Evolutionary conservation across 192 early-diverging fungal genomes (phyloP).

Genomic region (Coemansia sp.): DNA sequence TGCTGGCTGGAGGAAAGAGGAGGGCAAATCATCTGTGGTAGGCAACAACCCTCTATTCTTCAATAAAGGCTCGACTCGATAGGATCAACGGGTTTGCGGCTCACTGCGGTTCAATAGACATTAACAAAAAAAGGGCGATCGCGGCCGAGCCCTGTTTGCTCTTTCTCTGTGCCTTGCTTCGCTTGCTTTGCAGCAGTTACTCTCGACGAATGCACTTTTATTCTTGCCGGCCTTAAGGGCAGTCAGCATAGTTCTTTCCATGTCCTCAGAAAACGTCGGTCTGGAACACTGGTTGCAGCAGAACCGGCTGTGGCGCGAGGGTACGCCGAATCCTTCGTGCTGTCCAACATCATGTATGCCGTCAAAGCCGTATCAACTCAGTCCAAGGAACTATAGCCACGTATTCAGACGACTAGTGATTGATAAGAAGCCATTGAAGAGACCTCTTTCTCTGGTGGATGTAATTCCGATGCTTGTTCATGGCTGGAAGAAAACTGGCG

Average conservation of each 20-base stretch:
- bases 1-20: slow-evolving; percentile 14
- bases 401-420: slow-evolving; percentile 30
- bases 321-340: not conserved
- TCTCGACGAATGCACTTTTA: not conserved
- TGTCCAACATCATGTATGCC: not conserved
- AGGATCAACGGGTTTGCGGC: not conserved
- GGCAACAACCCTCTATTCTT: not conserved
- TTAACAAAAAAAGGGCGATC: not conserved
- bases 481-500: slow-evolving; percentile 40
- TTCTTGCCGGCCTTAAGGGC: not conserved
- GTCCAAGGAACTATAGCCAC: slow-evolving; percentile 22
- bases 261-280: slow-evolving; percentile 7
- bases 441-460: slow-evolving; percentile 32
- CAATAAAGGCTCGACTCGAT: not conserved
- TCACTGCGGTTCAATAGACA: not conserved
- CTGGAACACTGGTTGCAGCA: slow-evolving; percentile 29
- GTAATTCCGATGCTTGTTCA: slow-evolving; percentile 31
- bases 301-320: slow-evolving; percentile 32
- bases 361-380: slow-evolving; percentile 9
- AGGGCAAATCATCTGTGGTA: not conserved
- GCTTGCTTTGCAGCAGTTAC: not conserved
- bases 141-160: not conserved
- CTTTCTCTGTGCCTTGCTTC: not conserved
- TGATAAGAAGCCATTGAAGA: slow-evolving; percentile 24
- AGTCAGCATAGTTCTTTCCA: not conserved